Conservation (phyloP, 352 stramenopile genomes). For the Pythium brassicae region DNA sequence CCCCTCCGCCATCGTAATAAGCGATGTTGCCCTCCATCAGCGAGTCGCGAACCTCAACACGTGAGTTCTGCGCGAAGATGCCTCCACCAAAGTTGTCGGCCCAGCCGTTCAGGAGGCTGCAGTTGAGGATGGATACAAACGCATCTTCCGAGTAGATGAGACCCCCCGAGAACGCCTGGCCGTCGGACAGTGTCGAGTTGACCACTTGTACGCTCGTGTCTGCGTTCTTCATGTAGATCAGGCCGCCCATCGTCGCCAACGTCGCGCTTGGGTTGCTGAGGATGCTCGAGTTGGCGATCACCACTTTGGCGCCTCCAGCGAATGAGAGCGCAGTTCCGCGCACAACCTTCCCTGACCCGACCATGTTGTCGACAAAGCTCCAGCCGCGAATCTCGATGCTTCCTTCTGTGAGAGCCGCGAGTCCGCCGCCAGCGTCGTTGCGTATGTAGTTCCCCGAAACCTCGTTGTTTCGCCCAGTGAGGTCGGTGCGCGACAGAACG, state of each 20-base stretch:
- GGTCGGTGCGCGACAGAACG: slow-evolving; percentile 20
- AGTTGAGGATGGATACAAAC: slow-evolving; percentile 23
- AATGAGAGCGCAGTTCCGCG: slow-evolving; percentile 27
- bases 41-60: slow-evolving; percentile 18
- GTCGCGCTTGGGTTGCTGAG: slow-evolving; percentile 26
- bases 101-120: slow-evolving; percentile 26
- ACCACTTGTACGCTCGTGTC: slow-evolving; percentile 24
- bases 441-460: slow-evolving; percentile 18
- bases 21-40: slow-evolving; percentile 40
- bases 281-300: slow-evolving; percentile 24
- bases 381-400: slow-evolving; percentile 17
- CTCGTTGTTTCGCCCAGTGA: slow-evolving; percentile 17
- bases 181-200: slow-evolving; percentile 33
- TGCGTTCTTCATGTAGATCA: slow-evolving; percentile 37
- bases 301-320: slow-evolving; percentile 11
- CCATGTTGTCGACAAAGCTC: slow-evolving; percentile 35
- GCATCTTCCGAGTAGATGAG: slow-evolving; percentile 36
- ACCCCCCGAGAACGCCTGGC: slow-evolving; percentile 36
- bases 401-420: slow-evolving; percentile 20
- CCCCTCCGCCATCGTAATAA: slow-evolving; percentile 52
- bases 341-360: slow-evolving; percentile 12
- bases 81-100: slow-evolving; percentile 50
- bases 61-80: slow-evolving; percentile 30
- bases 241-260: slow-evolving; percentile 26
- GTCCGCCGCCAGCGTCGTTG: slow-evolving; percentile 20